A percentile compares a stretch with the other conserved stretches of the same genome.
Evolutionary conservation across 306 rosid species (phyloP).

Genomic region (Sicyos baderoa): DNA sequence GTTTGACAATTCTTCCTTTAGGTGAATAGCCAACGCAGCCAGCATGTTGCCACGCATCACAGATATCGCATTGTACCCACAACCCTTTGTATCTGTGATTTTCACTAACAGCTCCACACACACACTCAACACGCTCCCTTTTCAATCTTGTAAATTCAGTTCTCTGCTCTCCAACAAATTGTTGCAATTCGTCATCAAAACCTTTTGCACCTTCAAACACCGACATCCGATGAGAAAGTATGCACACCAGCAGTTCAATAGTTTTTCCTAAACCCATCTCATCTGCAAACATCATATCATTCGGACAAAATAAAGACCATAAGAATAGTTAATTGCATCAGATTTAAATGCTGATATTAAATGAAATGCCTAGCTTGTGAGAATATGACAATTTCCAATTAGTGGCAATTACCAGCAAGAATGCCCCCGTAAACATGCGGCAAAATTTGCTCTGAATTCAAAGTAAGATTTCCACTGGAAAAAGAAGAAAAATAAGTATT

Average conservation of each 20-base stretch:
- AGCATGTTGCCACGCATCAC: slow-evolving; percentile 99
- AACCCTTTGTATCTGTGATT: slow-evolving; percentile 58
- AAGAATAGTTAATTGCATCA: slow-evolving; percentile 12
- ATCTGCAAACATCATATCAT: slow-evolving; percentile 39
- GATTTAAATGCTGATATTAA: neutral
- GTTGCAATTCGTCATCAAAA: slow-evolving; percentile 31
- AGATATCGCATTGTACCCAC: slow-evolving; percentile 95
- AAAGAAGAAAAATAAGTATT: slow-evolving; percentile 15
- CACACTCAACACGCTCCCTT: slow-evolving; percentile 80
- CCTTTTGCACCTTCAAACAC: slow-evolving; percentile 39
- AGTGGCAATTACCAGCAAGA: slow-evolving; percentile 72
- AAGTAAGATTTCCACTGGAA: slow-evolving; percentile 76
- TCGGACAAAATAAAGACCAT: slow-evolving; percentile 21
- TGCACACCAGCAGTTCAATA: slow-evolving; percentile 84
- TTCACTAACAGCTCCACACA: slow-evolving; percentile 87
- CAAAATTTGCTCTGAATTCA: slow-evolving; percentile 46
- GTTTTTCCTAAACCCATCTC: slow-evolving; percentile 98
- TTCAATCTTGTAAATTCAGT: slow-evolving; percentile 54
- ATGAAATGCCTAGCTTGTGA: neutral
- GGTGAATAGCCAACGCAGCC: slow-evolving; percentile 86
- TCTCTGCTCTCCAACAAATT: slow-evolving; percentile 27
- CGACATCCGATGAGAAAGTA: slow-evolving; percentile 61
- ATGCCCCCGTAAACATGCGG: slow-evolving; percentile 75
- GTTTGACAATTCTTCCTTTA: slow-evolving; percentile 46
- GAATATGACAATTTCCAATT: neutral